Evolutionary conservation across 805 yeast species (phyloP), one percentile per base, ranked within the genome.

Genomic region (Isabelozyma gotoi): DNA sequence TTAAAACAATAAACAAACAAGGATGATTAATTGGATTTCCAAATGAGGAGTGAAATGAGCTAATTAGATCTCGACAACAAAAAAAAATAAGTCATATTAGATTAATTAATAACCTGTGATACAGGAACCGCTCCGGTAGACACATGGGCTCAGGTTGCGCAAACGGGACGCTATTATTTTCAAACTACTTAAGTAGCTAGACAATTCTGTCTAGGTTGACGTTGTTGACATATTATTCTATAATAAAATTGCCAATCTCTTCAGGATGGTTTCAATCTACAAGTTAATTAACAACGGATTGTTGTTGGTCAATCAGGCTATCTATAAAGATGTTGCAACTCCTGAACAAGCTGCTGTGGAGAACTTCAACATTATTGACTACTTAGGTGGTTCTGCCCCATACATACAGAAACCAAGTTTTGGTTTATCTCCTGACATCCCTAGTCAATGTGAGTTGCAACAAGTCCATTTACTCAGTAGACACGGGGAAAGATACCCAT

Each of bases 391-490:
- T 15, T 53, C 74, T 16, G 85, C 78, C 1, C 87, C 88, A 5
- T 81, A 77, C 50, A 63, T 76, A 29, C 72, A 73, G 41, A 70
- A 68, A 39, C 61, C 65, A 3, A 85, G 85, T 1, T 77, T 60
- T 51, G 86, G 85, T 2, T 72, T 82, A 33, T 63, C 76, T 12
- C 58, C 71, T 16, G 77, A 66, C 7, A 50, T 68, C 1, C 84
- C 85, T n/a, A 67, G 60, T 7, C 68, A 67, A 36, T 82, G 87
- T 60, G 53, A 62, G 5, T 68, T 82, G 43, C 79, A 78, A 51
- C 92, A 85, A 60, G 88, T 85, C 7, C 89, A 84, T 51, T 63
- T 85, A 17, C 64, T 85, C 40, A 81, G 82, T 51, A 76, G 96
- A 56, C 95, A 88, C 56, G 95, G 92, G 16, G 94, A 87, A 60